Base-by-base conservation (phyloP, 331 rosid species). In the Pyracantha coccinea region DNA sequence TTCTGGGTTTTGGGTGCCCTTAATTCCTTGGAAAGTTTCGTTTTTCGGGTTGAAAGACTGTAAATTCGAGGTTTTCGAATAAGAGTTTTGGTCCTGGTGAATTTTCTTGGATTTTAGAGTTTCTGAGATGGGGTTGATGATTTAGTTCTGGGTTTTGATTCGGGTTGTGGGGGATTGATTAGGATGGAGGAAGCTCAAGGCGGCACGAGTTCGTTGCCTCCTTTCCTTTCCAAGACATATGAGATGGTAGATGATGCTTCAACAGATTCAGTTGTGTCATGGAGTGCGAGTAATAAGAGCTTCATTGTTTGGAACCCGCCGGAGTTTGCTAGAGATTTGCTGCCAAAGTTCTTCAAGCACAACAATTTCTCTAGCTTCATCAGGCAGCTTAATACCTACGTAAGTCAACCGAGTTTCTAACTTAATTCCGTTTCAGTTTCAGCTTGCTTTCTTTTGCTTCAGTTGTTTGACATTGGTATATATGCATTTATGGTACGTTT, bases 331-430 rank as follows among this genome's bases (percentile, higher is more conserved):
- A 85, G 84, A 71, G 84, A 72, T 64, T 78, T 92, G 86, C 78
- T 94, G 6, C 97, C 97, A 7, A 89, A 60, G 73, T 92, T 69
- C 88, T 94, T 94, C 66, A 94, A 92, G 90, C 97, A 94, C 84
- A 86, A 75, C 63, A 94, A 94, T 81, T 94, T 94, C 86, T 90
- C 99, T 4, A 94, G 99, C 83, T 94, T 94, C 82, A 86, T 90
- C 71, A 82, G 99, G 73, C 99, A 94, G 79, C 93, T 94, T 62
- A 94, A 94, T 76, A 94, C 97, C 71, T 92, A 94, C 78, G 99
- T 92, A 87, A 90, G 96, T 65, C 66, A 60, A 75, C 71, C 66
- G n/a, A 58, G 59, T 55, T 54, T 58, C 77, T 20, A 55, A 67
- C 41, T 65, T 81, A 47, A 58, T 45, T 44, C 74, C n/a, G 25